Base-by-base conservation (phyloP, 257 asterid species). In the Fraxinus americana region DNA sequence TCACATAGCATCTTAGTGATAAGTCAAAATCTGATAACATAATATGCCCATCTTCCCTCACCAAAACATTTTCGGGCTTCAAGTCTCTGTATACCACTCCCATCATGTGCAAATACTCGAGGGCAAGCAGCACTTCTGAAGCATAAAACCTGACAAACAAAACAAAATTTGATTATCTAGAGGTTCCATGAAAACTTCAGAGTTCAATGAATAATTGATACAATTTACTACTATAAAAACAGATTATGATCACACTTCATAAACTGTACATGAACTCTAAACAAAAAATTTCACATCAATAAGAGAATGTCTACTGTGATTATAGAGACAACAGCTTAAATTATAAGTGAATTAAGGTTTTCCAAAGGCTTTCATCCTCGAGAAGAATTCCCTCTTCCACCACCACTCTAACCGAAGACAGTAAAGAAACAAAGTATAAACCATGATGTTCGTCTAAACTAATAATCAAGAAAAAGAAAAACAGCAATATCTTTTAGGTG, bases 21-120 rank as follows among this genome's bases (percentile, higher is more conserved):
- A 94, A 79, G 85, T 94, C 99, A 25, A 94, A 94, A 89, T 94
- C 99, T 0, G 99, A 94, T 8, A 94, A 85, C 99, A 94, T 94
- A 52, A 95, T 92, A 52, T 95, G 98, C 41, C 98, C 99, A 74
- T 95, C 99, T 57, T 93, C 99, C 75, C 98, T 86, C 30, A 95
- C 97, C 71, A 95, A 80, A 12, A 95, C 99, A 65, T 95, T 95
- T 75, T 95, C 99, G 1, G 99, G 99, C 84, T 94, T 94, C 45
- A 94, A 77, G 86, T 94, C 98, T 65, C 98, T 66, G 79, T 94
- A 94, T 14, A 94, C 90, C 66, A 94, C 98, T 7, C 99, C 99
- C 98, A 94, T 92, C 99, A 94, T 91, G 75, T 94, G 99, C 19
- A 94, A 79, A 74, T 94, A 94, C 80, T 94, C 99, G 0, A 94